Conservation (phyloP, 2,329 filamentous ascomycete species). For the Stagonosporopsis chrysanthemi region DNA sequence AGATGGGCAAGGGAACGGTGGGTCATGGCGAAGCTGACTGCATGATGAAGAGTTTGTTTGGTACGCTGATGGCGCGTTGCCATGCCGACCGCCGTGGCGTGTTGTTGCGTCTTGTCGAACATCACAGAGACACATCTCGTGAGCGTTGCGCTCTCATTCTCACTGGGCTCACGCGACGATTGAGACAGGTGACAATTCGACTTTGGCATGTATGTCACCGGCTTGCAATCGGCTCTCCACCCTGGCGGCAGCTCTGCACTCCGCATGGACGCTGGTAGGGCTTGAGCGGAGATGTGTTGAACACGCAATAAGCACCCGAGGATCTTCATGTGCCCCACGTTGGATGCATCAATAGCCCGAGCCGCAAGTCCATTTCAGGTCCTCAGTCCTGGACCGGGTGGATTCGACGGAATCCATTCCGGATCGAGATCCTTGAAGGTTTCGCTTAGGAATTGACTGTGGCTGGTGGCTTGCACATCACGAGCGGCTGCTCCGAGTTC, state of each 20-base stretch:
- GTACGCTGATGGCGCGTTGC: slow-evolving; percentile 12
- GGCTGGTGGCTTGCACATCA: slow-evolving; percentile 18
- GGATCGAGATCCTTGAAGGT: slow-evolving; percentile 16
- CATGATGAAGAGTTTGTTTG: slow-evolving; percentile 6
- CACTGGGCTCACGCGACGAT: slow-evolving; percentile 8
- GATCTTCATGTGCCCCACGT: slow-evolving; percentile 18
- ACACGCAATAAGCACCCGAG: slow-evolving; percentile 3
- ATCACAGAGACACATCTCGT: slow-evolving; percentile 7
- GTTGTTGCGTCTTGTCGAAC: neutral
- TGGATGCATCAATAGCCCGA: slow-evolving; percentile 10
- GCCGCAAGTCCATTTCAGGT: slow-evolving; percentile 13
- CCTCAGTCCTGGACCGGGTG: slow-evolving; percentile 1
- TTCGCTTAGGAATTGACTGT: slow-evolving; percentile 18
- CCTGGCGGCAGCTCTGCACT: no score
- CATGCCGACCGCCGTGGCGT: slow-evolving; percentile 3
- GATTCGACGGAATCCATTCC: slow-evolving; percentile 15
- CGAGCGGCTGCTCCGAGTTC: slow-evolving; percentile 5
- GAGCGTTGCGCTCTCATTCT: slow-evolving; percentile 3
- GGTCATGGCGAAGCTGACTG: slow-evolving; percentile 18
- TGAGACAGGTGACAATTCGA: slow-evolving; percentile 6
- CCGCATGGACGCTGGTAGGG: slow-evolving; percentile 5
- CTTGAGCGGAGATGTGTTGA: slow-evolving; percentile 12
- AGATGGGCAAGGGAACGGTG: slow-evolving; percentile 11
- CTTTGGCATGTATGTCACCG: neutral
- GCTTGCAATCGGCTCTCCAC: neutral